These are phyloP conservation scores for Agarophyton chilense DNA, from an alignment of 23 red algal genomes.

Conservation along the genomic window DNA sequence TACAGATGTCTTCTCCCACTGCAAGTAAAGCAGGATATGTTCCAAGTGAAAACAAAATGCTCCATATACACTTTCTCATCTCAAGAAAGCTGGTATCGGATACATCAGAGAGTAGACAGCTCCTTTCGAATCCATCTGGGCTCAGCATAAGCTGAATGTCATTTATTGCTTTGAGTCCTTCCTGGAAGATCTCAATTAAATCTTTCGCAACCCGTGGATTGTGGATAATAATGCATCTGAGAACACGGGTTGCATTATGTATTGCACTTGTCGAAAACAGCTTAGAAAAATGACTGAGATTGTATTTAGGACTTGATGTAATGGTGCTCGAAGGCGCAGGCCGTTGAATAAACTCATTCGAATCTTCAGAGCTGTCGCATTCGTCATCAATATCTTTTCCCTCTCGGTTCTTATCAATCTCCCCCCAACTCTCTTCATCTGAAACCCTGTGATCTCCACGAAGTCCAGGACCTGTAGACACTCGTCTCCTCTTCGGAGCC, in stretches of 20 bases:
- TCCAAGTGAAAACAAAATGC: conserved; percentile 27
- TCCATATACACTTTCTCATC: conserved; percentile 52
- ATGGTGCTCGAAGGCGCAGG: not conserved
- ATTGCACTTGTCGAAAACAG: not conserved
- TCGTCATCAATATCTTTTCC: not conserved
- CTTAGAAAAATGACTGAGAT: not conserved
- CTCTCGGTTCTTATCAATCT: not conserved
- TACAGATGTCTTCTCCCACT: conserved; percentile 37
- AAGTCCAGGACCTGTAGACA: not conserved
- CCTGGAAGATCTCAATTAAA: not conserved
- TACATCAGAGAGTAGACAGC: conserved; percentile 16
- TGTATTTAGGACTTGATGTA: too few species aligned
- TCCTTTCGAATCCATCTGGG: conserved; percentile 57
- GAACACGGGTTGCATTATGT: not conserved
- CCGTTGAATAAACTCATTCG: not conserved
- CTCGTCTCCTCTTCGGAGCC: not conserved
- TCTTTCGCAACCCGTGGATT: not conserved
- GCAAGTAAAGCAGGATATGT: conserved; percentile 11
- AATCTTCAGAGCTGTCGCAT: not conserved
- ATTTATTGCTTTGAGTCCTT: conserved; percentile 1
- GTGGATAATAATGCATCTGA: not conserved
- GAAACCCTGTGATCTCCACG: not conserved
- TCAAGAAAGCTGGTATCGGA: conserved; percentile 17
- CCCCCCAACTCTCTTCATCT: not conserved
- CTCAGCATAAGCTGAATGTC: conserved; percentile 5